A percentile compares a stretch with the other conserved stretches of the same genome.
Conservation (phyloP, 2,329 filamentous ascomycete species). For the Tolypocladium amazonense region DNA sequence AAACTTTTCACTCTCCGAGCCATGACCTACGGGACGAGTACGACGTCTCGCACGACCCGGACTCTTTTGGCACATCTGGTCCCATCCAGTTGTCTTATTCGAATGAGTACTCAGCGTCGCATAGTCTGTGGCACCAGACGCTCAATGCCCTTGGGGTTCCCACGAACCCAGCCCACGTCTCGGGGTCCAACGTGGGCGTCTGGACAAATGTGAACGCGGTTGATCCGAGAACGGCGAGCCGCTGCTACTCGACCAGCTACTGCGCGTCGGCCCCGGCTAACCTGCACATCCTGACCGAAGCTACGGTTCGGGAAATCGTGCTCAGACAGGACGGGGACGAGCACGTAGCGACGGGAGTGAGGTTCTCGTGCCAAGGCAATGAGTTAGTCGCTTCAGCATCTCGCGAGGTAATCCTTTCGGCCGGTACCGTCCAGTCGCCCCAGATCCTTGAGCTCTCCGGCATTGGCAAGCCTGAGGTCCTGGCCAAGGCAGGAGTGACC, state of each 20-base stretch:
- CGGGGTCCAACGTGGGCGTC: slow-evolving; percentile 38
- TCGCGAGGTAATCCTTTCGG: slow-evolving; percentile 47
- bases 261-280: slow-evolving; percentile 30
- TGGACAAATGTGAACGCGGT: slow-evolving; percentile 39
- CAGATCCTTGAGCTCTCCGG: slow-evolving; percentile 52
- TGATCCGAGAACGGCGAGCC: slow-evolving; percentile 29
- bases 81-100: slow-evolving; percentile 38
- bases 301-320: slow-evolving; percentile 15
- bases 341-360: slow-evolving; percentile 18
- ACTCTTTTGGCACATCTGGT: slow-evolving; percentile 30
- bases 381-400: slow-evolving; percentile 24
- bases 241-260: slow-evolving; percentile 38
- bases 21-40: slow-evolving; percentile 20
- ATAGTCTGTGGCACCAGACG: slow-evolving; percentile 35
- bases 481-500: slow-evolving; percentile 25
- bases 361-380: slow-evolving; percentile 25
- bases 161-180: slow-evolving; percentile 32
- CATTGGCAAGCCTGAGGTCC: slow-evolving; percentile 33
- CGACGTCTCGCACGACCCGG: slow-evolving; percentile 25
- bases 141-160: slow-evolving; percentile 30
- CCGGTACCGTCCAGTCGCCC: slow-evolving; percentile 45
- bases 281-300: slow-evolving; percentile 23
- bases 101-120: slow-evolving; percentile 26
- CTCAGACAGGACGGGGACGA: slow-evolving; percentile 11
- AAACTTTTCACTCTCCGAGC: slow-evolving; percentile 33